Conservation (phyloP, 2,329 filamentous ascomycete genomes). For the Talaromyces pinophilus region DNA sequence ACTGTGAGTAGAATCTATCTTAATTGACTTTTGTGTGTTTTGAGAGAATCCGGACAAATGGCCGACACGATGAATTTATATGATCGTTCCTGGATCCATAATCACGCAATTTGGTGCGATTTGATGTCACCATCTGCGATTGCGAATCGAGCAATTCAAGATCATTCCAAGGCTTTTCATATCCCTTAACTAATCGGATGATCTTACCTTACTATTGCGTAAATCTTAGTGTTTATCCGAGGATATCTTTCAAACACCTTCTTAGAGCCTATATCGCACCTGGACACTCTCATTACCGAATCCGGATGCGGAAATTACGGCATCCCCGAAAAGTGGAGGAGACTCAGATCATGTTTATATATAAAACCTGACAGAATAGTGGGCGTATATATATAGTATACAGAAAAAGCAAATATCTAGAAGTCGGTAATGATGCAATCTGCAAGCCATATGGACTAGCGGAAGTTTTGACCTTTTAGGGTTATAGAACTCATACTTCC, state of each 20-base stretch:
- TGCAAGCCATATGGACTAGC: constrained; percentile 1
- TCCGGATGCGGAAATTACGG: background rate
- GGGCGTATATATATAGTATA: background rate
- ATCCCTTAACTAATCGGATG: background rate
- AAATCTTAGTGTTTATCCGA: background rate
- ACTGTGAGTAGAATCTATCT: background rate
- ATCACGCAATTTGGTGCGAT: constrained; percentile 8
- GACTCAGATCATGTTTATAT: no score
- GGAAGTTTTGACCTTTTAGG: background rate
- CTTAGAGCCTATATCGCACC: background rate
- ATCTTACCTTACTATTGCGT: background rate
- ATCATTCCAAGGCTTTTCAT: background rate
- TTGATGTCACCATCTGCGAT: constrained; percentile 3
- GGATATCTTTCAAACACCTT: background rate
- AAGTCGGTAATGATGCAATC: background rate
- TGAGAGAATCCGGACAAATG: background rate
- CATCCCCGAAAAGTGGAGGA: background rate
- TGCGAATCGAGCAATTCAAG: background rate
- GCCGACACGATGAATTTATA: background rate
- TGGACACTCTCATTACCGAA: background rate
- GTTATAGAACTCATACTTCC: background rate
- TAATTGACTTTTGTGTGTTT: background rate
- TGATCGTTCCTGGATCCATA: background rate
- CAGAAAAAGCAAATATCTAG: background rate
- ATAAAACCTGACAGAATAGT: background rate